Base-by-base conservation (phyloP, 805 yeast genomes). In the Spathaspora hagerdaliae region DNA sequence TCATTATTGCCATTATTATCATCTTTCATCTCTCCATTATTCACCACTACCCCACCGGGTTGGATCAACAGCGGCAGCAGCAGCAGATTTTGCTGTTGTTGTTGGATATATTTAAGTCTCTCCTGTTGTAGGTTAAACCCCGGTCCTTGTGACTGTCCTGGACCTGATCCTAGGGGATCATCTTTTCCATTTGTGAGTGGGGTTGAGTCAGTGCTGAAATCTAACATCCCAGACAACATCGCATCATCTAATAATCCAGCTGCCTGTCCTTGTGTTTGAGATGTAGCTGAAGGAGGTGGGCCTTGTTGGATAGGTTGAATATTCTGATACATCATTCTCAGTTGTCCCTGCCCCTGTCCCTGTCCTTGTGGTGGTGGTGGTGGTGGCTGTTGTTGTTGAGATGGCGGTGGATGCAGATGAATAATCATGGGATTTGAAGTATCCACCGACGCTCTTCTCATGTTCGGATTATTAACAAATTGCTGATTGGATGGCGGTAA, bases 91-190 rank as follows among this genome's bases (percentile, higher is more conserved):
- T 44, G 50, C 19, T 36, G 41, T 4, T 12, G 41, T 31, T 29
- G 43, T 41, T 51, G 59, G 31, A 52, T 49, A 33, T 43, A 46
- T 47, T 53, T 52, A 35, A 52, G 31, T 35, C 56, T 41, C 36
- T 54, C 51, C 34, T 53, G 59, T 41, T 51, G 57, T 33, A 57
- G 19, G 31, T 54, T 50, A 35, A 50, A 42, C 43, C 12, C 12
- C 32, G 48, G 59, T 9, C 42, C 46, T 7, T n/a, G 15, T 13
- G 9, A 9, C 34, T 52, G 57, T 40, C 52, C 55, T 36, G 43
- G 24, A 40, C 32, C 32, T 11, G 12, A 6, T 2, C 12, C 9
- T 9, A 29, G 6, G 32, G 32, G 12, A 9, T 29, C 32, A 29
- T 29, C 32, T 29, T 29, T 29, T 19, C 24, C 24, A 19, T 19